Conservation (phyloP, 1,139 yeast genomes). For the Arxiozyma bovina region DNA sequence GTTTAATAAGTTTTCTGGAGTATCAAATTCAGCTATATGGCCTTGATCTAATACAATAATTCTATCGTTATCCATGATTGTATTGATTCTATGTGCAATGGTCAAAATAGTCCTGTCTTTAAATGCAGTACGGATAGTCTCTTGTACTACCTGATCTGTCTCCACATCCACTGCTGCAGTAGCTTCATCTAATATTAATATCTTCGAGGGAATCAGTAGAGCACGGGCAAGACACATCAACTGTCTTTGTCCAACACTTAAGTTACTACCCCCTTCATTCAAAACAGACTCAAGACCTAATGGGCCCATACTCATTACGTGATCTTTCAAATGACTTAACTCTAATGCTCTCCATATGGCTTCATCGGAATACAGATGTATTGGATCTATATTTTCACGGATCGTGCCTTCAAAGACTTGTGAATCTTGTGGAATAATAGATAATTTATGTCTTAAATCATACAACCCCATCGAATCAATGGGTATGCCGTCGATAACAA, state of each 20-base stretch:
- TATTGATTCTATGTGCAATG: slow-evolving; percentile 89
- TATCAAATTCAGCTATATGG: slow-evolving; percentile 75
- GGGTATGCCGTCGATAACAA: slow-evolving; percentile 62
- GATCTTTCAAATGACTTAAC: slow-evolving; percentile 73
- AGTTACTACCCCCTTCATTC: slow-evolving; percentile 76
- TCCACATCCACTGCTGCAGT: slow-evolving; percentile 97
- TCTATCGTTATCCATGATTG: slow-evolving; percentile 84
- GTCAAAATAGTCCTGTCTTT: slow-evolving; percentile 84
- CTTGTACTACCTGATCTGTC: slow-evolving; percentile 80
- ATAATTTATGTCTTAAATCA: slow-evolving; percentile 75
- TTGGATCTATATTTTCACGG: slow-evolving; percentile 84
- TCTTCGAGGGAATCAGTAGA: slow-evolving; percentile 64
- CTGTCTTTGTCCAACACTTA: slow-evolving; percentile 89
- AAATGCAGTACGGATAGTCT: slow-evolving; percentile 78
- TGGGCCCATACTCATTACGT: slow-evolving; percentile 52
- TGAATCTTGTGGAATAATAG: slow-evolving; percentile 95
- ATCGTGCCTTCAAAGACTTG: slow-evolving; percentile 92
- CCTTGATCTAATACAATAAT: slow-evolving; percentile 85
- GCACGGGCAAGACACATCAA: slow-evolving; percentile 88
- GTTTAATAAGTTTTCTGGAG: slow-evolving; percentile 61
- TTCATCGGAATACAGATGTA: slow-evolving; percentile 56
- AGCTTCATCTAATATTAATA: slow-evolving; percentile 86
- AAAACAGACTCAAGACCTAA: slow-evolving; percentile 49
- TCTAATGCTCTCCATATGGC: slow-evolving; percentile 81
- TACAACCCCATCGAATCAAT: slow-evolving; percentile 66